Evolutionary conservation across 2,329 filamentous ascomycete species (phyloP).

Genomic region (Knoxdaviesia proteae): DNA sequence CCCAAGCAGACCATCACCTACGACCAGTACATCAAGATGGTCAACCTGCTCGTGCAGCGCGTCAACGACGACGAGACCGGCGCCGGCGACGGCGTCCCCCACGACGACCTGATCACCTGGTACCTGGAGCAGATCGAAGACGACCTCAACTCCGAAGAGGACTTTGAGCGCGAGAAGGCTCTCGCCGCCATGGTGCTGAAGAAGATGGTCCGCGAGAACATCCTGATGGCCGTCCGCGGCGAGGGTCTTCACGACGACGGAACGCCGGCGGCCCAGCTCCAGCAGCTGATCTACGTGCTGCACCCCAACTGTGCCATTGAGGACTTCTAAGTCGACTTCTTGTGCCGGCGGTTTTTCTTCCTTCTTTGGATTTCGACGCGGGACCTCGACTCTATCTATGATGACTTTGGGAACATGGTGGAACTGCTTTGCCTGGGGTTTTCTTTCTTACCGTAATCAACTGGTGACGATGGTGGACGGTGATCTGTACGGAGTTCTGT

Average conservation of each 20-base stretch:
- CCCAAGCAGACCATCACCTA: conserved; percentile 79
- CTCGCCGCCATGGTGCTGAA: conserved; percentile 73
- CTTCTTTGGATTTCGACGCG: too few relatives aligned
- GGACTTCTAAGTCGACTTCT: conserved; percentile 16
- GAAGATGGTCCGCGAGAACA: conserved; percentile 90
- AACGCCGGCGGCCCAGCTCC: conserved; percentile 14
- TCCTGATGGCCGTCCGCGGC: conserved; percentile 60
- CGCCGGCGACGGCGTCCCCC: conserved; percentile 64
- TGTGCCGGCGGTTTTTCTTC: too few relatives aligned
- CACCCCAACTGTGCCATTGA: conserved; percentile 89
- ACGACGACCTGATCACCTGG: conserved; percentile 66
- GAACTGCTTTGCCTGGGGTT: too few relatives aligned
- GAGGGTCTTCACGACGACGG: conserved; percentile 31
- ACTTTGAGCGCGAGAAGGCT: conserved; percentile 52
- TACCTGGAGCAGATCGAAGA: conserved; percentile 83
- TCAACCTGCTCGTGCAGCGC: conserved; percentile 65
- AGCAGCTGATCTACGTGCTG: conserved; percentile 57
- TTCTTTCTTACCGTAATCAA: too few relatives aligned
- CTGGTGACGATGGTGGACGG: too few relatives aligned
- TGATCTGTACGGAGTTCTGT: too few relatives aligned
- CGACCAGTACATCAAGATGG: conserved; percentile 81
- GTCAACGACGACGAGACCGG: conserved; percentile 65
- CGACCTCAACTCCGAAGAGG: conserved; percentile 61
- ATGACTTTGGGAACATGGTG: too few relatives aligned
- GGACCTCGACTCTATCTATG: too few relatives aligned